These are phyloP conservation scores for Scheffersomyces titani DNA, from an alignment of 1,139 yeast species.

Conservation along the genomic window DNA sequence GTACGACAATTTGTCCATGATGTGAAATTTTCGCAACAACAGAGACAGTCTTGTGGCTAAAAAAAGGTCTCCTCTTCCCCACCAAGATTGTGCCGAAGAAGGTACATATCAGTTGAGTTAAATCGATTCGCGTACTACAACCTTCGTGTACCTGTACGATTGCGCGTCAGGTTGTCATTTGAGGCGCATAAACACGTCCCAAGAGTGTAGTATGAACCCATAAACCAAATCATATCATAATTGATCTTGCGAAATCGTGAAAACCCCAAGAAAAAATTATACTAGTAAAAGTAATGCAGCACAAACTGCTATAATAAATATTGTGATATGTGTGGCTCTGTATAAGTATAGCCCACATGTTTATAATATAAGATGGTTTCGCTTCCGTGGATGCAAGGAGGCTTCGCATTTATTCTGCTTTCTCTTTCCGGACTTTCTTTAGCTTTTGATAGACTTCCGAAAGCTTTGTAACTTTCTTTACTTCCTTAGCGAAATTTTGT, in stretches of 20 bases:
- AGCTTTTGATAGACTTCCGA: background rate
- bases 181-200: background rate
- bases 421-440: background rate
- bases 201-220: background rate
- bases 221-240: background rate
- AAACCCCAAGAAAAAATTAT: background rate
- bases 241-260: background rate
- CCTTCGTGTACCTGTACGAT: background rate
- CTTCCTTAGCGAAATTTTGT: slow-evolving; percentile 15
- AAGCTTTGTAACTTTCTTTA: slow-evolving; percentile 11
- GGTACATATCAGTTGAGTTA: too few relatives aligned
- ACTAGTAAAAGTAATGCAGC: background rate
- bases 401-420: background rate
- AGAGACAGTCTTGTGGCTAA: background rate
- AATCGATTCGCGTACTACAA: too few relatives aligned
- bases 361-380: background rate
- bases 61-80: too few relatives aligned
- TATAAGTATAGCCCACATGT: background rate
- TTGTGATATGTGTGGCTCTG: background rate
- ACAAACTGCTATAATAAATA: background rate
- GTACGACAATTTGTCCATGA: background rate
- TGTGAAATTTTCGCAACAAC: background rate
- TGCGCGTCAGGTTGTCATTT: background rate
- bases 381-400: background rate
- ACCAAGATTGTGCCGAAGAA: too few relatives aligned